Evolutionary conservation across 306 rosid species (phyloP).

Genomic region (Quercus ilex): DNA sequence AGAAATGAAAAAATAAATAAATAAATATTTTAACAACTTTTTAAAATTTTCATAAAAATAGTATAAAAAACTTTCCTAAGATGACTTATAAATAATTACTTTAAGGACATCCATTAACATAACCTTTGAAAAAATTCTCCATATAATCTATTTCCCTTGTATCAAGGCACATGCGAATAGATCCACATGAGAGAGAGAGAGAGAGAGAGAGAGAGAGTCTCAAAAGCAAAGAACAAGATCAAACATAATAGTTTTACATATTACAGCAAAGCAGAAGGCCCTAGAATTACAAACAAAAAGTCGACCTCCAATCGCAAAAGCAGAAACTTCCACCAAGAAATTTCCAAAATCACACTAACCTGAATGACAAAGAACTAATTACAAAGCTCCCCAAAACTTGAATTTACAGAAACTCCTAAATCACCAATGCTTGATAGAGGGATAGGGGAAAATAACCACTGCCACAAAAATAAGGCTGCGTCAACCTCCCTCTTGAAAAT

Average conservation of each 20-base stretch:
- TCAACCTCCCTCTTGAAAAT: conserved; percentile 42
- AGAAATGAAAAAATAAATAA: too few species aligned
- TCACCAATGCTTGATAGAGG: conserved; percentile 34
- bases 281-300: not conserved
- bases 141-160: too few species aligned
- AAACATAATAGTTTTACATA: not conserved
- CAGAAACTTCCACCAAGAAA: not conserved
- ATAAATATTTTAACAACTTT: too few species aligned
- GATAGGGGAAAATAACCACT: conserved; percentile 17
- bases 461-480: conserved; percentile 39
- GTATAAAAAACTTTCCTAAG: too few species aligned
- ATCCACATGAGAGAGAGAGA: too few species aligned
- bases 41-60: too few species aligned
- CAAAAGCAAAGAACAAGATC: not conserved
- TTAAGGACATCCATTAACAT: accelerated
- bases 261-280: not conserved
- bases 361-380: not conserved
- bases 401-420: conserved; percentile 55
- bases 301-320: not conserved
- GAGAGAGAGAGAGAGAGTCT: not conserved
- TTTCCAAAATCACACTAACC: not conserved
- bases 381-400: conserved; percentile 30
- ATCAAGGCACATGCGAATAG: too few species aligned
- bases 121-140: too few species aligned
- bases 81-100: too few species aligned